Conservation (phyloP, 2,329 filamentous ascomycete genomes). For the Monilinia polystroma region DNA sequence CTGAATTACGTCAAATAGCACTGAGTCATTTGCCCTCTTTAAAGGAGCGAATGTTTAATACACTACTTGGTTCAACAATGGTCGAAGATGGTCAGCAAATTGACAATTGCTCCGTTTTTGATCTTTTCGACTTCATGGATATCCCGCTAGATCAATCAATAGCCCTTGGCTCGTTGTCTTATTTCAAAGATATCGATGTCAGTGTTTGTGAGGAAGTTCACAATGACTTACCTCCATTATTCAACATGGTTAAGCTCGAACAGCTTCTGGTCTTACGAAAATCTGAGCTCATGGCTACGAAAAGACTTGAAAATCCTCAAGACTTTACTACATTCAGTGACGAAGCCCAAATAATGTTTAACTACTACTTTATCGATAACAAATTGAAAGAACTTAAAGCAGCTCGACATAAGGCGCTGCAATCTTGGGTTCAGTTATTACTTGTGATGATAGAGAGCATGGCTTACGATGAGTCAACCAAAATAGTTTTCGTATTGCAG, state of each 20-base stretch:
- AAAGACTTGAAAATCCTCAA: slow-evolving; percentile 50
- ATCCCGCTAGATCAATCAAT: slow-evolving; percentile 51
- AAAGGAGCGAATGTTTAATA: slow-evolving; percentile 66
- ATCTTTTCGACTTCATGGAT: slow-evolving; percentile 88
- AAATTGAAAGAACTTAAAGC: slow-evolving; percentile 55
- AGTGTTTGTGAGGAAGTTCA: slow-evolving; percentile 62
- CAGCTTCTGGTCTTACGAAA: slow-evolving; percentile 72
- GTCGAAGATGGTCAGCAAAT: slow-evolving; percentile 65
- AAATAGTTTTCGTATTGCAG: slow-evolving; percentile 78
- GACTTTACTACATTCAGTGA: slow-evolving; percentile 52
- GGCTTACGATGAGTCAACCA: slow-evolving; percentile 70
- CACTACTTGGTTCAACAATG: slow-evolving; percentile 74
- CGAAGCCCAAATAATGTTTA: slow-evolving; percentile 60
- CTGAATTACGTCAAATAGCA: slow-evolving; percentile 77
- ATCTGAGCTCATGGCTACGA: slow-evolving; percentile 56
- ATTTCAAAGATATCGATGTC: slow-evolving; percentile 67
- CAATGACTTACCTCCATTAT: slow-evolving; percentile 56
- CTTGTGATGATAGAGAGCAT: slow-evolving; percentile 80
- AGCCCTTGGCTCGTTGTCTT: slow-evolving; percentile 56
- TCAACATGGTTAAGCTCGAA: slow-evolving; percentile 68
- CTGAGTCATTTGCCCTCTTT: slow-evolving; percentile 68
- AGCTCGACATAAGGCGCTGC: slow-evolving; percentile 64
- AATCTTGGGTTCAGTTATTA: slow-evolving; percentile 80
- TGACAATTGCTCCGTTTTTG: slow-evolving; percentile 75
- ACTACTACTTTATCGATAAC: slow-evolving; percentile 63